Base-by-base conservation (phyloP, 805 yeast genomes). In the Kregervanrija delftensis region DNA sequence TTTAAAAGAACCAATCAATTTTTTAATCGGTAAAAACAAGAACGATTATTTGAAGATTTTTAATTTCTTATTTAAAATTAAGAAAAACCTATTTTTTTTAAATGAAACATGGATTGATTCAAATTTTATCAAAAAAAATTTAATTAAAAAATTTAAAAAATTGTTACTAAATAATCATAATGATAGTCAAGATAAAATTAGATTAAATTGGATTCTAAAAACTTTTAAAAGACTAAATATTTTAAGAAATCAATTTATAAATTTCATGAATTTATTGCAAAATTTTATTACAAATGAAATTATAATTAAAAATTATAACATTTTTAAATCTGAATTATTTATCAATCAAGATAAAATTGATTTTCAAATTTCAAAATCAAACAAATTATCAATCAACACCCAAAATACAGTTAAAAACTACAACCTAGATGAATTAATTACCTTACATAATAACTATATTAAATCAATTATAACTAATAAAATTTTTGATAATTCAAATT, bases 1-100 rank as follows among this genome's bases (percentile, higher is more conserved):
- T 43, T 59, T 76, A 4, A 62, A 58, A 14, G 52, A 68, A 11
- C 85, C 85, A 1, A 59, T 84, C 37, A 69, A 77, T 8, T 67
- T 74, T 28, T 71, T 85, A 3, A 67, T 91, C 13, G 66, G 81
- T 34, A 65, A 69, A 22, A 65, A 71, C 14, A 71, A 72, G 40
- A 70, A 70, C 45, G 86, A 78, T 43, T 91, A 91, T 59, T 67
- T 88, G 42, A 75, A 85, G 52, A 76, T 90, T 51, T 93, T 91
- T 69, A 87, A 89, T 54, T 86, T 88, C 56, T 61, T 93, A 35
- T 86, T 96, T 88, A 76, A 83, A 52, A 65, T 91, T 16, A 77
- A 81, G 48, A 81, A 86, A 49, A 72, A 82, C 12, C 73, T 75
- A 14, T 72, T 66, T 53, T 65, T 78, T 44, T 67, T 85, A 46